A percentile compares a stretch with the other conserved stretches of the same genome.
Evolutionary conservation across 805 yeast species (phyloP).

Genomic region (Saturnispora halmiae): DNA sequence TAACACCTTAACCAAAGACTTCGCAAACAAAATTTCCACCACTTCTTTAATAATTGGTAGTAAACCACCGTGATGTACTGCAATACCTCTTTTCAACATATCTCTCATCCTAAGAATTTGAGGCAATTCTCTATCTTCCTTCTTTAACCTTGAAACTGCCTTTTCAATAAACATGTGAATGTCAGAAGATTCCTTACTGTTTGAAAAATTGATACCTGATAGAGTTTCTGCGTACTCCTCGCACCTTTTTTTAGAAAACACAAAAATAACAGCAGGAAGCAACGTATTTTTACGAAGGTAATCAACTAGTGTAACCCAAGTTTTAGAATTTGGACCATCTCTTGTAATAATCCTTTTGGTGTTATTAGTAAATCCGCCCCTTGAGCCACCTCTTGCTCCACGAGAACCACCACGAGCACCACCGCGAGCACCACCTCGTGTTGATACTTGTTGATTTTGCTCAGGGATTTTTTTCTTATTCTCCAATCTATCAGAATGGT

Average conservation of each 20-base stretch:
- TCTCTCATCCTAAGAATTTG: conserved; percentile 81
- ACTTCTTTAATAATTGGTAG: conserved; percentile 88
- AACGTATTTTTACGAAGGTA: conserved; percentile 56
- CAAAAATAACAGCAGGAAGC: conserved; percentile 90
- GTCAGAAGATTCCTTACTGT: conserved; percentile 78
- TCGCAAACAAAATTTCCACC: conserved; percentile 86
- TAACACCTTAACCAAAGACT: conserved; percentile 75
- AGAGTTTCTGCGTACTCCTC: conserved; percentile 86
- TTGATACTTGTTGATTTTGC: conserved; percentile 17
- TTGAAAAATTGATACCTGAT: conserved; percentile 66
- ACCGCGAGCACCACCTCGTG: conserved; percentile 20
- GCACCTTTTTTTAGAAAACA: conserved; percentile 86
- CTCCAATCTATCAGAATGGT: conserved; percentile 45
- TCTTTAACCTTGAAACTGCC: conserved; percentile 77
- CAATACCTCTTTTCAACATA: conserved; percentile 82
- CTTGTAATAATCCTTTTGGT: conserved; percentile 34
- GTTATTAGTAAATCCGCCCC: conserved; percentile 24
- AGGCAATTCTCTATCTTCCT: conserved; percentile 88
- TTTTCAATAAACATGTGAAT: conserved; percentile 88
- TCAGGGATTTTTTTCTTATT: conserved; percentile 27
- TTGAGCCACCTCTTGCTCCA: conserved; percentile 24
- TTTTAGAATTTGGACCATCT: conserved; percentile 68
- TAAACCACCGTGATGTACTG: conserved; percentile 96
- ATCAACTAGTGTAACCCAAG: conserved; percentile 70
- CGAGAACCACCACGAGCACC: conserved; percentile 30